A percentile compares a stretch with the other conserved stretches of the same genome.
Conservation (phyloP, 1,284 basidiomycete genomes). For the Calocybe gambosa region DNA sequence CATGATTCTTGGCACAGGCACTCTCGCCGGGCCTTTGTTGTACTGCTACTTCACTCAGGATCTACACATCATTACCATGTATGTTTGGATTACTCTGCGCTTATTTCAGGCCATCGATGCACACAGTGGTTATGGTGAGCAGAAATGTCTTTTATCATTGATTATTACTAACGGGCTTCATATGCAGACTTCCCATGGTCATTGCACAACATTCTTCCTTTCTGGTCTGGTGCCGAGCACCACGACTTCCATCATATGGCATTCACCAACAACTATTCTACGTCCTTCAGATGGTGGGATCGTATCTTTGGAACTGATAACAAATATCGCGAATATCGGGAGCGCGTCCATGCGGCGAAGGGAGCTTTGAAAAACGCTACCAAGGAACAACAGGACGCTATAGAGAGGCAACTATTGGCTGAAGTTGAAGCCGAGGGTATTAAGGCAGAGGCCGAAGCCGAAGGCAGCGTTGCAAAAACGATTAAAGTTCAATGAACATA, state of each 20-base stretch:
- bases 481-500: slow-evolving; percentile 20
- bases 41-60: slow-evolving; percentile 72
- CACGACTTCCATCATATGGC: slow-evolving; percentile 97
- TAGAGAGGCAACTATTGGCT: slow-evolving; percentile 56
- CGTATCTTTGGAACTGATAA: slow-evolving; percentile 79
- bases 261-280: slow-evolving; percentile 86
- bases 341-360: slow-evolving; percentile 55
- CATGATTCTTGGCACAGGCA: slow-evolving; percentile 84
- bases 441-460: slow-evolving; percentile 18
- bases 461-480: slow-evolving; percentile 16
- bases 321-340: slow-evolving; percentile 78
- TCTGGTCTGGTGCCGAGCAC: slow-evolving; percentile 99
- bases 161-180: slow-evolving; percentile 6
- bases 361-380: slow-evolving; percentile 44
- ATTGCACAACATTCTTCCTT: slow-evolving; percentile 89
- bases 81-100: slow-evolving; percentile 90
- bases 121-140: slow-evolving; percentile 88
- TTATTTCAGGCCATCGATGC: slow-evolving; percentile 98
- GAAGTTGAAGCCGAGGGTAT: slow-evolving; percentile 53
- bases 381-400: slow-evolving; percentile 44
- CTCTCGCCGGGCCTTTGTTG: slow-evolving; percentile 82
- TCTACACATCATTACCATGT: slow-evolving; percentile 89
- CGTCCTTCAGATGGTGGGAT: slow-evolving; percentile 92
- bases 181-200: slow-evolving; percentile 92
- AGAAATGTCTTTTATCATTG: slow-evolving; percentile 1